Evolutionary conservation across 1,284 basidiomycete species (phyloP), one percentile per base, ranked within the genome.

Genomic region (Malassezia restricta): DNA sequence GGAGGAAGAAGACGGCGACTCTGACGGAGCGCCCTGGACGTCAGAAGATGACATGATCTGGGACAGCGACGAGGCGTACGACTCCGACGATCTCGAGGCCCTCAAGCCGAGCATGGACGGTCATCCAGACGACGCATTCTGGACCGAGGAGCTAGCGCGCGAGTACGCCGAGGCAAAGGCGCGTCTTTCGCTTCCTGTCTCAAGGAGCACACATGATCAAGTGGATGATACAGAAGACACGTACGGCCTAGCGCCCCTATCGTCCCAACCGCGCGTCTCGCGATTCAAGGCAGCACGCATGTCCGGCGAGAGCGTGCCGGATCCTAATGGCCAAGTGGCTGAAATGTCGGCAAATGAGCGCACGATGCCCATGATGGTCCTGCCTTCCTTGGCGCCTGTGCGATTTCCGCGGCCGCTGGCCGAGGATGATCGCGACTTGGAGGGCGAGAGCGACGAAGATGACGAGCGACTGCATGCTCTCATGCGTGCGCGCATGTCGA

Each of bases 81-180:
- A 63, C n/a, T 43, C 60, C 12, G 62, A 65, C 11, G 69, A 72
- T 38, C 53, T 71, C 3, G 57, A 60, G 41, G 59, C 58, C 9
- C 50, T 69, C 5, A 62, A 58, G 20, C 69, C 69, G 1, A 40
- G 32, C 24, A 57, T 71, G 57, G 55, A 60, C 6, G 56, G 32
- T 6, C 58, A 63, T 33, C 32, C 49, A 15, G 54, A 51, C 3
- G 57, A 54, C 9, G 45, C 59, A 5, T 51, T 54, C 20, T 54
- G 56, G 14, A 47, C 59, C 28, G 59, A 63, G 5, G 63, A 69
- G 24, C 54, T 72, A 35, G 50, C 65, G 43, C 49, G 47, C 15
- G 66, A 65, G 53, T 72, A 72, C 40, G 65, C 61, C 6, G 51
- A 58, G 52, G 67, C 67, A n/a, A 57, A 61, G 32, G 63, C 61